These are phyloP conservation scores for Phalaenopsis hybrid DNA, from an alignment of 116 monocot species.

Conservation along the genomic window DNA sequence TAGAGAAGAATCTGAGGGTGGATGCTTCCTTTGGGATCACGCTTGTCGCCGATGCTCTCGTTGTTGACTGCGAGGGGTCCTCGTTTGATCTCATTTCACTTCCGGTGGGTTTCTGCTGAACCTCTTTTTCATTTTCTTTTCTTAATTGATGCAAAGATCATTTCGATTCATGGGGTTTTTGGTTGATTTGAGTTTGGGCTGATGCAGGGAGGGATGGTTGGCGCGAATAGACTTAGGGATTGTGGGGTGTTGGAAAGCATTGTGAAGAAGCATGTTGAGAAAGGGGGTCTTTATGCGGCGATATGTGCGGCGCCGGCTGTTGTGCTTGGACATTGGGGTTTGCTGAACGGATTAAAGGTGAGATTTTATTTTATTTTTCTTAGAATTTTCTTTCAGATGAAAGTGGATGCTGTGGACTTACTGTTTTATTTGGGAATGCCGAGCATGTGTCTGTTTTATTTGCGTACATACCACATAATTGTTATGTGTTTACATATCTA, in stretches of 20 bases:
- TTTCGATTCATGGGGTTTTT: neutral
- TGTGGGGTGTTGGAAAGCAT: constrained; percentile 47
- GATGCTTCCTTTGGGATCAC: constrained; percentile 70
- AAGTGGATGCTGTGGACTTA: no score
- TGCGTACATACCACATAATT: no score
- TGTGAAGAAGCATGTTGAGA: constrained; percentile 61
- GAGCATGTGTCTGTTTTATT: no score
- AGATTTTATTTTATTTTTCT: neutral
- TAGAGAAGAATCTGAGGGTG: constrained; percentile 33
- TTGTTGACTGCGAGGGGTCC: constrained; percentile 31
- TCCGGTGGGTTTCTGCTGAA: constrained; percentile 33
- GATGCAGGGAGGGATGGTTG: constrained; percentile 73
- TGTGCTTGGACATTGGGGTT: constrained; percentile 78
- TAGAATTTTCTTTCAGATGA: no score
- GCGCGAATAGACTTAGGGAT: constrained; percentile 52
- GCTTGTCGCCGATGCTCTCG: constrained; percentile 76
- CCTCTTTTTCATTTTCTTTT: no score
- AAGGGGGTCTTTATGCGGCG: constrained; percentile 62
- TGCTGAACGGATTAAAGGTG: constrained; percentile 74
- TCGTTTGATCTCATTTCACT: constrained; percentile 88
- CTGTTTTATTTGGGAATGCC: no score
- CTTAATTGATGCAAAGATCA: neutral
- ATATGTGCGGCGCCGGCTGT: constrained; percentile 83
- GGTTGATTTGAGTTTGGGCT: no score
- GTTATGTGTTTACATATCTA: no score